phyloP scores from a whole-genome alignment of 345 rosid species.

The Cardiospermum halicacabum region DNA sequence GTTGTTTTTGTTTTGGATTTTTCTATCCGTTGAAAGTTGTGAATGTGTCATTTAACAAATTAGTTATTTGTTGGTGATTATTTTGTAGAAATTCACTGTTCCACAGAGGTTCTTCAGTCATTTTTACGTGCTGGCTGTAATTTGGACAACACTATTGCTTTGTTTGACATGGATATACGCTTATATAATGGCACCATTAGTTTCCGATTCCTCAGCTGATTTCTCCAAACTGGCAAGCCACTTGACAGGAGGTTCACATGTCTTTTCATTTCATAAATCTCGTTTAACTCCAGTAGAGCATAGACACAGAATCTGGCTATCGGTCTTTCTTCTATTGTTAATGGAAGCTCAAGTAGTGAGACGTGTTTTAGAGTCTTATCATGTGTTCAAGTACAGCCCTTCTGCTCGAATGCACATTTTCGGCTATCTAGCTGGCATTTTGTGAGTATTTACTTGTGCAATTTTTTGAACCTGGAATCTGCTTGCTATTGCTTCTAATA shows the following conservation, averaged over 20 bases:
- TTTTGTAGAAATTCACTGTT: conserved; percentile 55
- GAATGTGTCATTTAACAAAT: neutral
- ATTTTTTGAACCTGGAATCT: neutral
- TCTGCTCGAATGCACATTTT: conserved; percentile 59
- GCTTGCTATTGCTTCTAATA: neutral
- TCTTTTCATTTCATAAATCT: conserved; percentile 38
- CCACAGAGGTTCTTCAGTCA: conserved; percentile 71
- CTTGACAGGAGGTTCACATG: conserved; percentile 47
- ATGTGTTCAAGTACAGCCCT: conserved; percentile 57
- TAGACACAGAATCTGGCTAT: conserved; percentile 41
- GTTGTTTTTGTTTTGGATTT: neutral
- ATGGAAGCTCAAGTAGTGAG: conserved; percentile 69
- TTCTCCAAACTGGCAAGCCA: conserved; percentile 35
- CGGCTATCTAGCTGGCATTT: conserved; percentile 51
- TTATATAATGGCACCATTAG: conserved; percentile 32
- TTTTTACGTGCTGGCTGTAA: conserved; percentile 54
- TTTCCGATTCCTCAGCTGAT: conserved; percentile 37
- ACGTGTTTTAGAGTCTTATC: conserved; percentile 57
- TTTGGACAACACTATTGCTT: conserved; percentile 64
- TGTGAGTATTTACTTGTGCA: conserved; percentile 40
- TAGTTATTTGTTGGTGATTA: conserved; percentile 10
- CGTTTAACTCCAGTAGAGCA: conserved; percentile 32
- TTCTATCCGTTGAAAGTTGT: neutral
- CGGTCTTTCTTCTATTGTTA: conserved; percentile 55
- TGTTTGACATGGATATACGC: conserved; percentile 55